Evolutionary conservation across 2,329 filamentous ascomycete genomes (phyloP), one percentile per base, ranked within the genome.

Genomic region (Albophoma yamanashiensis): DNA sequence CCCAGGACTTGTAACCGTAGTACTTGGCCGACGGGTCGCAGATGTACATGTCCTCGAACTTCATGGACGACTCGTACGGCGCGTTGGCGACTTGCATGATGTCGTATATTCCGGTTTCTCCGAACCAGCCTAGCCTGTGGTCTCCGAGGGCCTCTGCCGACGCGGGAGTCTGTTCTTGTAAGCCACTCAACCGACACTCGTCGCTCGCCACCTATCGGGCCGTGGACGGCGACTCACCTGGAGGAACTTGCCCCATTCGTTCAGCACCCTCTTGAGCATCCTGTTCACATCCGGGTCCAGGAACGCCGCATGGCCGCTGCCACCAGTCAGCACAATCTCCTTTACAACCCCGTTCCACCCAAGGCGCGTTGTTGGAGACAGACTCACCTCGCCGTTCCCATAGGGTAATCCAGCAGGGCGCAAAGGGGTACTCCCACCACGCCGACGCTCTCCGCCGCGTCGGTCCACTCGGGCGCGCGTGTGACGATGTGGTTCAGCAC

Each of bases 1-100:
- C 87, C 87, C 87, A 89, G 0, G 84, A 88, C 60, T 77, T 81
- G 74, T 77, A 89, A 22, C 87, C 86, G 63, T 82, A 78, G 67
- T 85, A 69, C 64, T 80, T 72, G 6, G 76, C 75, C 0, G 68
- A 71, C 0, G 83, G 78, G 50, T 88, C 81, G 67, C 86, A 89
- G 22, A 79, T 64, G 69, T 82, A 89, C 67, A 87, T 77, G 22
- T 87, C 78, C 60, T 86, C 78, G 61, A 87, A 87, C 56, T 71
- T 76, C 66, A 78, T 69, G 22, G 64, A 60, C 0, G 78, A 74
- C 58, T 72, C 65, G 22, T 70, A 65, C 0, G 79, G 76, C 6
- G 71, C 73, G 62, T 83, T 82, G 67, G 80, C 79, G 0, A 82
- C 79, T 43, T 77, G 70, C 72, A 81, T 77, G 3, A 85, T 67